Evolutionary conservation across 768 basidiomycete genomes (phyloP).

Genomic region (Trametes sanguinea): DNA sequence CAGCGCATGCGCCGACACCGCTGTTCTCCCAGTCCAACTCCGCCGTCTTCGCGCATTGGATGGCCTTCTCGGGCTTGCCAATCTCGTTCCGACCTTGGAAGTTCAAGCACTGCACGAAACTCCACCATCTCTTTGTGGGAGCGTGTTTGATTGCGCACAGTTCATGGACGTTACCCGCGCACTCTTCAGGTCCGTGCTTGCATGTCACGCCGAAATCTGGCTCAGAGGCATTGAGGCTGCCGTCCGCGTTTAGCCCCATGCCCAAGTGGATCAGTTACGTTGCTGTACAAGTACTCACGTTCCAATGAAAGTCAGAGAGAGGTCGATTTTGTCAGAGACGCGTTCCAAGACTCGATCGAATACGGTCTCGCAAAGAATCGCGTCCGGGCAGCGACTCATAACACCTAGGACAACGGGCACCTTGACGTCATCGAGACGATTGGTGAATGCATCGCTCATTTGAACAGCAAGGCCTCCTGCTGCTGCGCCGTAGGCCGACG

Average conservation of each 20-base stretch:
- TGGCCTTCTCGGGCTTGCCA: constrained; percentile 63
- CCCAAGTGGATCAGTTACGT: neutral
- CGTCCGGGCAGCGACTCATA: constrained; percentile 81
- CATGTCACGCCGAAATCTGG: constrained; percentile 79
- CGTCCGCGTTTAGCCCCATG: neutral
- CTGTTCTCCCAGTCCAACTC: constrained; percentile 71
- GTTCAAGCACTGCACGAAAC: constrained; percentile 82
- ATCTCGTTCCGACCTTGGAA: constrained; percentile 62
- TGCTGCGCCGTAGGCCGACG: neutral
- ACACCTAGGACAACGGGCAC: constrained; percentile 59
- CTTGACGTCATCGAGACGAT: constrained; percentile 33
- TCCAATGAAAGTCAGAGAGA: constrained; percentile 74
- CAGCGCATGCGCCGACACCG: constrained; percentile 58
- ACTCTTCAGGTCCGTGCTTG: constrained; percentile 79
- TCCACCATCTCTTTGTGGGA: constrained; percentile 68
- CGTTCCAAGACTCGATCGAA: constrained; percentile 71
- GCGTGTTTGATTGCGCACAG: constrained; percentile 74
- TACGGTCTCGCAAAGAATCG: constrained; percentile 74
- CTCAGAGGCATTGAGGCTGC: constrained; percentile 64
- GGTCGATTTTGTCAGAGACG: constrained; percentile 63
- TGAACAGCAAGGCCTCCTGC: constrained; percentile 1
- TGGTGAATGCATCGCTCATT: constrained; percentile 6
- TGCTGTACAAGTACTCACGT: constrained; percentile 48
- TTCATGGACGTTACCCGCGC: constrained; percentile 87
- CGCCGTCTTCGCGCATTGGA: constrained; percentile 63